phyloP scores from a whole-genome alignment of 169 alveolate species.

The Theileria parva region DNA sequence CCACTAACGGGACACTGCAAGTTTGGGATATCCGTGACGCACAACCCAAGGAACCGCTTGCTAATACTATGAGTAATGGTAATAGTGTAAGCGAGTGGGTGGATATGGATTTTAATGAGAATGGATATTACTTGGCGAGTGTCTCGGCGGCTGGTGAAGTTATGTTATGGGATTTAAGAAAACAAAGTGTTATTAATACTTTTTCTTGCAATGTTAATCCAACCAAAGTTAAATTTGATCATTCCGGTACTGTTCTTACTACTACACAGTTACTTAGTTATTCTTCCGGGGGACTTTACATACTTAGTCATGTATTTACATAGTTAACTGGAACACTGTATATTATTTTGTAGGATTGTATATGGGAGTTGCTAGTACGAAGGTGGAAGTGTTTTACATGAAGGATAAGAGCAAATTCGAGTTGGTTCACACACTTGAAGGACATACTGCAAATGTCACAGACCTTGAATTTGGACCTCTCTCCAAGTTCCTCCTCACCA shows the following conservation, averaged over 20 bases:
- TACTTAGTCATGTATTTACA: background rate
- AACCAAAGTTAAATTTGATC: conserved; percentile 66
- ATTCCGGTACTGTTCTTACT: conserved; percentile 58
- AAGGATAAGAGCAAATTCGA: conserved; percentile 40
- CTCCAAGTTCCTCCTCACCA: conserved; percentile 50
- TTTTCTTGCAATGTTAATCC: conserved; percentile 65
- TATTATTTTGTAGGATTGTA: background rate
- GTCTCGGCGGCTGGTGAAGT: conserved; percentile 74
- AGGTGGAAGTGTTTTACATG: conserved; percentile 47
- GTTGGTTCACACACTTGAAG: conserved; percentile 37
- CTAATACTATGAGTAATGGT: conserved; percentile 22
- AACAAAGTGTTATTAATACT: conserved; percentile 69
- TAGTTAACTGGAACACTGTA: background rate
- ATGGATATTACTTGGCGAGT: conserved; percentile 84
- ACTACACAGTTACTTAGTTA: background rate
- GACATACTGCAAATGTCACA: conserved; percentile 54
- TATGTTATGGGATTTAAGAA: conserved; percentile 78
- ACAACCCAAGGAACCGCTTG: conserved; percentile 63
- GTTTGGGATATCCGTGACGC: conserved; percentile 82
- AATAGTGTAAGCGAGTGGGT: conserved; percentile 32
- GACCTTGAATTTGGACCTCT: conserved; percentile 50
- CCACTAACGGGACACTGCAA: conserved; percentile 74
- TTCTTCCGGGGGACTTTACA: background rate
- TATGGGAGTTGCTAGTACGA: conserved; percentile 63
- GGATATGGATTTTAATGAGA: conserved; percentile 78